Percentiles rank a stretch among this genome's conserved stretches.
phyloP scores from a whole-genome alignment of 495 filamentous ascomycete genomes.

The Margaritispora aquatica region DNA sequence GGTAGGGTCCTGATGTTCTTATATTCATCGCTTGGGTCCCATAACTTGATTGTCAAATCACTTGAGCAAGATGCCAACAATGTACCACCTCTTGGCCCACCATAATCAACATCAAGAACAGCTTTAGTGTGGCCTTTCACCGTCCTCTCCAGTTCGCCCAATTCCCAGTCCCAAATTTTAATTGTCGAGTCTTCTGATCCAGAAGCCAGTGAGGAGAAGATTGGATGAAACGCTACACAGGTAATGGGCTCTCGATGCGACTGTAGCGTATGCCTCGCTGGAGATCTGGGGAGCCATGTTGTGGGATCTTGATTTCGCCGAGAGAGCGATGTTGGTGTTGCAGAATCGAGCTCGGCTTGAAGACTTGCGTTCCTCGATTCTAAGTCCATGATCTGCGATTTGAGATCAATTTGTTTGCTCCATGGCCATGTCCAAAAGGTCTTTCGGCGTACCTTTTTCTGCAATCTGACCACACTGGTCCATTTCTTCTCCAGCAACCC shows the following conservation, averaged over 20 bases:
- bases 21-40: constrained; percentile 92
- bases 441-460: constrained; percentile 68
- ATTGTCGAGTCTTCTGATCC: constrained; percentile 84
- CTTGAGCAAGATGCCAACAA: constrained; percentile 86
- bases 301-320: constrained; percentile 76
- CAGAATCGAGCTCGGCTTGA: constrained; percentile 76
- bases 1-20: constrained; percentile 91
- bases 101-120: constrained; percentile 86
- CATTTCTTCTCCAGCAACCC: constrained; percentile 91
- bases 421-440: neutral
- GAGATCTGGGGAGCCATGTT: constrained; percentile 78
- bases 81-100: constrained; percentile 77
- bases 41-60: constrained; percentile 91
- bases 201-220: constrained; percentile 86
- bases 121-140: constrained; percentile 91
- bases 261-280: constrained; percentile 74
- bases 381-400: constrained; percentile 81
- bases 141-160: constrained; percentile 86
- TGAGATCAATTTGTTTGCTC: constrained; percentile 5
- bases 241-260: constrained; percentile 79
- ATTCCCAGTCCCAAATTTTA: constrained; percentile 98
- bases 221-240: constrained; percentile 89
- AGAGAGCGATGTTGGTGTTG: constrained; percentile 77
- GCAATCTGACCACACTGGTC: constrained; percentile 84
- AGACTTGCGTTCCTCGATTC: constrained; percentile 64